phyloP scores from a whole-genome alignment of 1,284 basidiomycete genomes.

The Athelia sp. region DNA sequence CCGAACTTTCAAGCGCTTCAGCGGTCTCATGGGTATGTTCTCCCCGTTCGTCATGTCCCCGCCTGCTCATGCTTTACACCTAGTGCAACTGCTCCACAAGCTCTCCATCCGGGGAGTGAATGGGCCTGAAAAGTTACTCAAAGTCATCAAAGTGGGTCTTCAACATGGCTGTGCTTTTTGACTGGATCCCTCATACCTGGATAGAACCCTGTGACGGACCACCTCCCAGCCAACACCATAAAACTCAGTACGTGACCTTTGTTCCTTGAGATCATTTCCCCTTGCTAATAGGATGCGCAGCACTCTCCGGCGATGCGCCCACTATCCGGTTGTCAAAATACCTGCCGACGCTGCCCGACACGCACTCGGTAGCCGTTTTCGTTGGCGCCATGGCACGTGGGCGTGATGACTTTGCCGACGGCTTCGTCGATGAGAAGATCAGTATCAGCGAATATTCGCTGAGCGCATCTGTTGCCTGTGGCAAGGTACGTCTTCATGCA shows the following conservation, averaged over 20 bases:
- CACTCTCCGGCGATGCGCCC: slow-evolving; percentile 89
- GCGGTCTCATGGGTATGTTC: slow-evolving; percentile 90
- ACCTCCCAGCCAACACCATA: slow-evolving; percentile 92
- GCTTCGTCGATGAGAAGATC: slow-evolving; percentile 95
- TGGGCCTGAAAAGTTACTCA: slow-evolving; percentile 93
- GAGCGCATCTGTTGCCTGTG: slow-evolving; percentile 94
- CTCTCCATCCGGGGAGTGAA: slow-evolving; percentile 94
- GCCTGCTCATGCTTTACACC: background rate
- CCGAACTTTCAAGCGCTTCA: slow-evolving; percentile 97
- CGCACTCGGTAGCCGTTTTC: slow-evolving; percentile 91
- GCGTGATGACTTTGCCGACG: slow-evolving; percentile 96
- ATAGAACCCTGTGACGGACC: slow-evolving; percentile 93
- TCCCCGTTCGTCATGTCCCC: slow-evolving; percentile 1
- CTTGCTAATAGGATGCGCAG: slow-evolving; percentile 31
- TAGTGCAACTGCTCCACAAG: slow-evolving; percentile 97
- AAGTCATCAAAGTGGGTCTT: slow-evolving; percentile 82
- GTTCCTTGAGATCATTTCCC: background rate
- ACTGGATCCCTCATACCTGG: slow-evolving; percentile 6
- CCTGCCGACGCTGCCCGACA: slow-evolving; percentile 77
- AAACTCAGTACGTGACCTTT: slow-evolving; percentile 75
- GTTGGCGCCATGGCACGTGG: slow-evolving; percentile 98
- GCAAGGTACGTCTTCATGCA: slow-evolving; percentile 61
- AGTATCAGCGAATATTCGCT: slow-evolving; percentile 93
- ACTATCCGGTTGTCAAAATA: slow-evolving; percentile 82
- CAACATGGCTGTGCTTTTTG: background rate